These are phyloP conservation scores for Cylindrodendrum hubeiense DNA, from an alignment of 2,329 filamentous ascomycete species.

Conservation along the genomic window DNA sequence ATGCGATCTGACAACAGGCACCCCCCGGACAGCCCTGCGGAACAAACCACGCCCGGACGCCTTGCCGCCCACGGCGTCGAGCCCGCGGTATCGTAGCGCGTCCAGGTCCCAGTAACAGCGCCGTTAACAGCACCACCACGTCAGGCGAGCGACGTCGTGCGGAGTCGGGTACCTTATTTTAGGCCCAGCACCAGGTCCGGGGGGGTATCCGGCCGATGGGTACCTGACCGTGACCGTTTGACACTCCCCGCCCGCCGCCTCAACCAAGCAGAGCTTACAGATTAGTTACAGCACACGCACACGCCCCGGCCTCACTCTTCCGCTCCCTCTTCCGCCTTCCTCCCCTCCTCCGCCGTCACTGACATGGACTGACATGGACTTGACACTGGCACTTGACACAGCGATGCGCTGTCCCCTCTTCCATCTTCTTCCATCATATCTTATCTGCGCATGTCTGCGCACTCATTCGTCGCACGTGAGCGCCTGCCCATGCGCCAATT, in stretches of 20 bases:
- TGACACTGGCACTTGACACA: neutral
- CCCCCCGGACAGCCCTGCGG: constrained; percentile 3
- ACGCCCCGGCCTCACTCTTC: neutral
- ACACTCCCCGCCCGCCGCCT: neutral
- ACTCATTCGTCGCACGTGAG: constrained; percentile 27
- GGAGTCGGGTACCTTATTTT: constrained; percentile 25
- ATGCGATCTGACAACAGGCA: constrained; percentile 2
- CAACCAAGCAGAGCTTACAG: neutral
- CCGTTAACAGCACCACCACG: neutral
- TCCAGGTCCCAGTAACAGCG: neutral
- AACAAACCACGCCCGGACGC: neutral
- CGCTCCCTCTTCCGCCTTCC: too few relatives aligned
- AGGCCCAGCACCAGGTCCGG: constrained; percentile 6
- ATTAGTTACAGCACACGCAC: neutral
- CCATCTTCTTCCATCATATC: constrained; percentile 11
- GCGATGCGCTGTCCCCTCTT: constrained; percentile 15
- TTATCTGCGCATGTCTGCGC: neutral
- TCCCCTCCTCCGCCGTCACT: too few relatives aligned
- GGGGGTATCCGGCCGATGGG: constrained; percentile 1
- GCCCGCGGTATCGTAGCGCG: too few relatives aligned
- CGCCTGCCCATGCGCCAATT: constrained; percentile 19
- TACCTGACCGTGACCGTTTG: neutral
- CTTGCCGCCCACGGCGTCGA: too few relatives aligned
- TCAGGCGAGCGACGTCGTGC: constrained; percentile 19
- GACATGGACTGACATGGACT: neutral